Percentiles rank a stretch among this genome's conserved stretches.
Evolutionary conservation across 495 filamentous ascomycete species (phyloP).

Genomic region (Aspergillus funiculosus): DNA sequence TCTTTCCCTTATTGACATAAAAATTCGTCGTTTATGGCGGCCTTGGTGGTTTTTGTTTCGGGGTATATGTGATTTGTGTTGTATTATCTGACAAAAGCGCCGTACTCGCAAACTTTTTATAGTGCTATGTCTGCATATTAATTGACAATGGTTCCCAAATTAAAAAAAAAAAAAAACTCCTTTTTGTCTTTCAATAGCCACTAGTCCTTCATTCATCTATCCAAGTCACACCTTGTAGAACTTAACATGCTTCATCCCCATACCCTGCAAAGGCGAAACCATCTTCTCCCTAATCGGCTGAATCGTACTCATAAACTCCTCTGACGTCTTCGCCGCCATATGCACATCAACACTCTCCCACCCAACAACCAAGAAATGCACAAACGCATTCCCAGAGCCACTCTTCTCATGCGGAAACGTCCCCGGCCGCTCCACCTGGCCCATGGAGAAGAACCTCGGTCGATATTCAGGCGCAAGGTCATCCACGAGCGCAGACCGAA

Average conservation of each 20-base stretch:
- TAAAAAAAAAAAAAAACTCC: background rate
- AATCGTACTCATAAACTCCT: constrained; percentile 40
- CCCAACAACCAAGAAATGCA: constrained; percentile 40
- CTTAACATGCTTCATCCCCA: constrained; percentile 42
- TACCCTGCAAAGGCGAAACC: constrained; percentile 29
- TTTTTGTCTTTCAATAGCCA: background rate
- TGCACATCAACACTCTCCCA: constrained; percentile 54
- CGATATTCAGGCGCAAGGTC: constrained; percentile 27
- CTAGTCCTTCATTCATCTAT: background rate
- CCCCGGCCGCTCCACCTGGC: constrained; percentile 38
- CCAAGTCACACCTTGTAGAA: constrained; percentile 26
- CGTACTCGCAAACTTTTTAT: constrained; percentile 6
- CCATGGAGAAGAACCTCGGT: constrained; percentile 40
- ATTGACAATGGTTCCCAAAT: constrained; percentile 10
- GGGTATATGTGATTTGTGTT: constrained; percentile 29
- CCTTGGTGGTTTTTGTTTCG: constrained; percentile 29
- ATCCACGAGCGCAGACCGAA: constrained; percentile 31
- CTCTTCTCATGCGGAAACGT: constrained; percentile 32
- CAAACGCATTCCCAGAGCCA: constrained; percentile 33
- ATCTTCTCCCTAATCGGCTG: constrained; percentile 33
- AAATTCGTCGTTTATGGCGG: constrained; percentile 32
- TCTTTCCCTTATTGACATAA: constrained; percentile 10
- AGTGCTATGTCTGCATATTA: constrained; percentile 25
- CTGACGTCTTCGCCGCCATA: constrained; percentile 38
- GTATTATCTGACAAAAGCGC: constrained; percentile 41